Percentiles rank a stretch among this genome's conserved stretches.
These are phyloP conservation scores for Claviceps lovelessii DNA, from an alignment of 2,329 filamentous ascomycete species.

Conservation along the genomic window DNA sequence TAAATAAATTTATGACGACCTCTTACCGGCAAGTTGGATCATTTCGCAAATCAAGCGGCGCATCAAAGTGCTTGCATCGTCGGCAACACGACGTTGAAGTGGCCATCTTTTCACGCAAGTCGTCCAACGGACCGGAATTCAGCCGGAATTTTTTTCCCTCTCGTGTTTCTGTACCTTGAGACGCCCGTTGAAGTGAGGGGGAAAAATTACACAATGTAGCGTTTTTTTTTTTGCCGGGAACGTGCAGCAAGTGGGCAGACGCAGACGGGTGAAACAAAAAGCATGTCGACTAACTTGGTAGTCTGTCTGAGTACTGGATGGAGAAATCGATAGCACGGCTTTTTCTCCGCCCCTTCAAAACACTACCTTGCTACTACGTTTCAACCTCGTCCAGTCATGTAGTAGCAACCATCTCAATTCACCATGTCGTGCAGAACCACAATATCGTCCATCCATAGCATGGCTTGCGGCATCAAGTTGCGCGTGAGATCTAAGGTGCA, in stretches of 20 bases:
- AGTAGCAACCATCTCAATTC: not conserved
- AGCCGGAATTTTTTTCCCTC: not conserved
- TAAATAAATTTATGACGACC: not conserved
- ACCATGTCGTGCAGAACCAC: not conserved
- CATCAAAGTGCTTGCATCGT: slow-evolving; percentile 18
- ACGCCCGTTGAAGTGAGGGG: not conserved
- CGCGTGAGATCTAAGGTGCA: not conserved
- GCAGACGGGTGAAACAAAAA: not conserved
- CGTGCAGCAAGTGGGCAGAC: not conserved
- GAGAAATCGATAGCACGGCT: not conserved
- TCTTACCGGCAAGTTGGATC: slow-evolving; percentile 20
- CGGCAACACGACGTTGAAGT: slow-evolving; percentile 16
- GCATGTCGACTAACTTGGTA: not conserved
- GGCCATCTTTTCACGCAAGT: not conserved
- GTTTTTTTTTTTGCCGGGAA: not conserved
- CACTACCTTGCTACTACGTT: not conserved
- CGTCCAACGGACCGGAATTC: not conserved
- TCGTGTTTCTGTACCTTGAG: not conserved
- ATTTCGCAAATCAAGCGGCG: slow-evolving; percentile 17
- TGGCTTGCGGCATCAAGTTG: not conserved
- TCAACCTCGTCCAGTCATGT: not conserved
- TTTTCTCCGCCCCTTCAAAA: not conserved
- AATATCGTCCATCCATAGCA: not conserved
- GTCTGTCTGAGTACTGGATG: not conserved
- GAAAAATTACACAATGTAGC: too few species aligned